Evolutionary conservation across 768 basidiomycete genomes (phyloP), one percentile per base, ranked within the genome.

Genomic region (Pulveroboletus ravenelii): DNA sequence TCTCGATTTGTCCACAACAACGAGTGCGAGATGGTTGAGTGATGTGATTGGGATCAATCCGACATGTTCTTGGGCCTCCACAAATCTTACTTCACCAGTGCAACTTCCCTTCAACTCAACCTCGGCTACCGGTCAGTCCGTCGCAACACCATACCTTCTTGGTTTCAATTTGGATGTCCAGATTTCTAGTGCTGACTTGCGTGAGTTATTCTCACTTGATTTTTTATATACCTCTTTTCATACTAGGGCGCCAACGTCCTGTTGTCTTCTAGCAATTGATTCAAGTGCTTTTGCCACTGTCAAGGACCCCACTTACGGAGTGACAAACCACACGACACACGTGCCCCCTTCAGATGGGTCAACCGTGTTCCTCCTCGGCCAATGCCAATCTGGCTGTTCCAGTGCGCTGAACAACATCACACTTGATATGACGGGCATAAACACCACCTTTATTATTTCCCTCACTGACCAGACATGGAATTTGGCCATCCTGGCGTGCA

Each of bases 11-110:
- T 12, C 58, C 10, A 53, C 48, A 5, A 37, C 59, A 1, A 62
- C 53, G 13, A 54, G 18, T 6, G 59, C 66, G 18, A 61, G 64
- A 46, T 66, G 63, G 66, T 30, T 68, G 29, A 54, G 57, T 17
- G 65, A 66, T 42, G 64, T 68, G 14, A 52, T 60, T 4, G 59
- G 59, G 41, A 31, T 67, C 27, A 63, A 65, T 23, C 65, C 65
- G 1, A 41, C 44, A 4, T 66, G 65, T 41, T 59, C 55, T n/a
- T 66, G 63, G 63, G 50, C 64, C 25, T 48, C 54, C 12, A 68
- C 66, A 6, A 65, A 67, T 41, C 35, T 66, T 14, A 59, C 59
- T 4, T 1, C 52, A 6, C 37, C 56, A 5, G 10, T 66, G 1
- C 34, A 54, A 35, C 6, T 59, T 10, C 31, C 56, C 10, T 1